Evolutionary conservation across 2,329 filamentous ascomycete genomes (phyloP), one percentile per base, ranked within the genome.

Genomic region (Emmonsiellopsis sp.): DNA sequence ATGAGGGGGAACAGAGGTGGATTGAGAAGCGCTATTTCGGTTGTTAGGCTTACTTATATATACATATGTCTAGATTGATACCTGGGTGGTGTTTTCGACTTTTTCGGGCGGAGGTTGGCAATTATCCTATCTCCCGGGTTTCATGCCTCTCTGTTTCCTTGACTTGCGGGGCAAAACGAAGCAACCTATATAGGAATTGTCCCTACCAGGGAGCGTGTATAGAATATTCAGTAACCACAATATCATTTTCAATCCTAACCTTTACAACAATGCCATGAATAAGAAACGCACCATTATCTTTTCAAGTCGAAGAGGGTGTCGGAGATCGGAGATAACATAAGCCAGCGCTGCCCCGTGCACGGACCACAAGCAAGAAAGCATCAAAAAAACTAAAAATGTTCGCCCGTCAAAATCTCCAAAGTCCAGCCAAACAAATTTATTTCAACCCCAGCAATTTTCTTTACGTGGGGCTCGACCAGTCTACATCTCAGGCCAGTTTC

Each of bases 11-110:
- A 70, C 83, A 86, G 60, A 80, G 91, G 58, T 97, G 91, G 91
- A 82, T 96, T 46, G 92, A 96, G 74, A 84, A 82, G 67, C 83
- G 84, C 64, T 97, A 96, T 70, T 86, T 95, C 67, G 84, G 91
- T n/a, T 95, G 90, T 70, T 95, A 60, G 59, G 61, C 4, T 37
- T 46, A 31, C 34, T 52, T 20, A 45, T 51, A 13, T n/a, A 31
- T 16, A 15, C 20, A 26, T 26, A 26, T 26, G 20, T 26, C 20
- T 26, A 26, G 3, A 26, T 26, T 26, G 20, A 26, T 26, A 26
- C 20, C 20, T 26, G 20, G 20, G 20, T 26, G 20, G 20, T 26
- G 20, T 26, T 26, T 26, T 26, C 5, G 20, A 26, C 20, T 26
- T 26, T 26, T 26, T 26, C 20, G 20, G 20, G 20, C 20, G 3